Conservation (phyloP, 78 protist genomes). For the Monosiga brevicollis region DNA sequence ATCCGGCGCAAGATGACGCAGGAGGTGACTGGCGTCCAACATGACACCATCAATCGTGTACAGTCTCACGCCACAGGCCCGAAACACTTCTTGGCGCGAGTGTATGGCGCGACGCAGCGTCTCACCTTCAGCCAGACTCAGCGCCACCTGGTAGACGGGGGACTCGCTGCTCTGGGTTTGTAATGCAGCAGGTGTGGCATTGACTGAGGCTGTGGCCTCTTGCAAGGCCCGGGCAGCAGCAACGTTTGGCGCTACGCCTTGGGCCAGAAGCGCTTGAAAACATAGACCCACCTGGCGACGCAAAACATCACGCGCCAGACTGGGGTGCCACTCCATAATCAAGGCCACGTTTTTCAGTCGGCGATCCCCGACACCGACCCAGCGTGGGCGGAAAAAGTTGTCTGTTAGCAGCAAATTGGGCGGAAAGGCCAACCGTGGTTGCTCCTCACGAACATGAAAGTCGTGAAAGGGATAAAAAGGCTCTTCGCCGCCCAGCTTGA, state of each 20-base stretch:
- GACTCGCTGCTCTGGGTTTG: too few species aligned
- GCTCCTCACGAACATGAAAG: background rate
- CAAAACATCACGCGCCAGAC: background rate
- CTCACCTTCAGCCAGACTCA: conserved; percentile 62
- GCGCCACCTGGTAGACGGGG: conserved; percentile 18
- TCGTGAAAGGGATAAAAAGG: conserved; percentile 20
- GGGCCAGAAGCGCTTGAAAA: background rate
- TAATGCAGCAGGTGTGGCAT: too few species aligned
- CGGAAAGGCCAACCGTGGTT: conserved; percentile 23
- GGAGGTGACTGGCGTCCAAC: background rate
- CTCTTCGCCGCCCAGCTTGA: background rate
- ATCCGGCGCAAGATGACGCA: too few species aligned
- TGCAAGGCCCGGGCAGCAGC: background rate
- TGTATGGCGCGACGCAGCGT: conserved; percentile 40
- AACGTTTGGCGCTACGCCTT: background rate
- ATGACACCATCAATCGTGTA: background rate
- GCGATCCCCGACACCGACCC: conserved; percentile 38
- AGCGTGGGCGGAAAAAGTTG: conserved; percentile 41
- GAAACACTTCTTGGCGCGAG: background rate
- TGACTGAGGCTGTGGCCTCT: background rate
- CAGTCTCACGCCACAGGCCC: background rate
- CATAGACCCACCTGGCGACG: too few species aligned
- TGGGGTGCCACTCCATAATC: conserved; percentile 36
- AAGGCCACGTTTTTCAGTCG: conserved; percentile 40
- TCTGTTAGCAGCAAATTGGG: conserved; percentile 23